phyloP scores from a whole-genome alignment of 2,329 filamentous ascomycete genomes.

The Leptographium flavum region DNA sequence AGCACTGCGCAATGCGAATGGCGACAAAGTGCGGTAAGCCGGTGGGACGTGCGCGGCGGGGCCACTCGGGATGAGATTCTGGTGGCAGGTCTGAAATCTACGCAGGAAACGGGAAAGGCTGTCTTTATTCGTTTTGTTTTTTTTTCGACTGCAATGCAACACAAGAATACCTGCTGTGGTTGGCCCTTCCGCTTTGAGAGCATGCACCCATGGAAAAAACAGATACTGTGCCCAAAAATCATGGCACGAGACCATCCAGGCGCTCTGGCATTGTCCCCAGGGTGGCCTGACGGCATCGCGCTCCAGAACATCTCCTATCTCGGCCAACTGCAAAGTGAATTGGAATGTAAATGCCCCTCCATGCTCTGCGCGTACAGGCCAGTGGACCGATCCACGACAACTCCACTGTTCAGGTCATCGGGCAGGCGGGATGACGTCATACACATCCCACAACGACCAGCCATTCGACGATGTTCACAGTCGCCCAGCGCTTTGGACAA shows the following conservation, averaged over 20 bases:
- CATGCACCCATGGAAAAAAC: too few relatives aligned
- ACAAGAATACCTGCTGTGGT: too few relatives aligned
- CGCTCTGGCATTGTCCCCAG: too few relatives aligned
- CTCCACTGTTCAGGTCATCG: neutral
- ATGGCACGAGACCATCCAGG: too few relatives aligned
- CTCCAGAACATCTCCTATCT: too few relatives aligned
- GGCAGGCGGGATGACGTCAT: conserved; percentile 1
- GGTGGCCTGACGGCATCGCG: too few relatives aligned
- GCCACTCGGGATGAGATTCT: neutral
- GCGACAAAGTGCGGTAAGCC: too few relatives aligned
- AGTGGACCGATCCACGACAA: neutral
- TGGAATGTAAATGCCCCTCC: neutral
- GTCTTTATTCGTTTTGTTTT: neutral
- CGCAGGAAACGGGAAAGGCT: neutral
- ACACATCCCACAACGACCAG: neutral
- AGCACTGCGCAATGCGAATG: too few relatives aligned
- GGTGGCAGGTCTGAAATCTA: conserved; percentile 1
- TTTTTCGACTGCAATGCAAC: neutral
- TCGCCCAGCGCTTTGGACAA: neutral
- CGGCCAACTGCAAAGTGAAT: too few relatives aligned
- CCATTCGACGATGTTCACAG: neutral
- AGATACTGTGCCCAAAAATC: too few relatives aligned
- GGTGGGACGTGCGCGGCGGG: neutral
- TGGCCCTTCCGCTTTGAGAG: too few relatives aligned
- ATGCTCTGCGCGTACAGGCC: neutral